Conservation (phyloP, 2,329 filamentous ascomycete species). For the Colletotrichum zoysiae region DNA sequence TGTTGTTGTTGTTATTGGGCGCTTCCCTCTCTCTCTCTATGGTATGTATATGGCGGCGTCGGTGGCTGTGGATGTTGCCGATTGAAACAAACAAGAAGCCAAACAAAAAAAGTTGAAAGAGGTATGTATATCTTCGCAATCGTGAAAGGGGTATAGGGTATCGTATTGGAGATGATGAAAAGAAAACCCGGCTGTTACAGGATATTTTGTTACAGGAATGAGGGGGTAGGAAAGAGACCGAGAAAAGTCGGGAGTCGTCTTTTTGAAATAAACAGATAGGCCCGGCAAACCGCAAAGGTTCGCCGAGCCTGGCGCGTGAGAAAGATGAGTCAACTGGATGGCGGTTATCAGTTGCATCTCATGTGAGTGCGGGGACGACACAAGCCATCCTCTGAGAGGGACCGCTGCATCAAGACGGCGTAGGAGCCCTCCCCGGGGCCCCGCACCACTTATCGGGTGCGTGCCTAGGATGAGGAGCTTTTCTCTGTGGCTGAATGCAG, state of each 20-base stretch:
- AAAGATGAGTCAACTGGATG: conserved; percentile 35
- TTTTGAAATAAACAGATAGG: conserved; percentile 18
- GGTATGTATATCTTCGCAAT: conserved; percentile 20
- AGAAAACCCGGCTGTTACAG: conserved; percentile 31
- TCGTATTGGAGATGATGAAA: conserved; percentile 20
- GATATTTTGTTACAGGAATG: conserved; percentile 28
- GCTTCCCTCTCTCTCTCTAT: background rate
- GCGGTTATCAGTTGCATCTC: conserved; percentile 29
- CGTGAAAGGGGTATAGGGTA: conserved; percentile 36
- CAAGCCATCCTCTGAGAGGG: background rate
- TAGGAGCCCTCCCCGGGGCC: background rate
- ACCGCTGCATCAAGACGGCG: background rate
- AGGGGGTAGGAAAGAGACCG: background rate
- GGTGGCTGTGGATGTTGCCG: background rate
- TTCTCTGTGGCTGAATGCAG: conserved; percentile 37
- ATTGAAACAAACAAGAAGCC: background rate
- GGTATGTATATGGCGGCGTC: background rate
- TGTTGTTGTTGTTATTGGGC: conserved; percentile 19
- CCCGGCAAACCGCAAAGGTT: conserved; percentile 9
- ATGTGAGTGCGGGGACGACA: conserved; percentile 20
- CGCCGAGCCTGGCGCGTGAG: conserved; percentile 12
- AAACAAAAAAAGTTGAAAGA: conserved; percentile 9
- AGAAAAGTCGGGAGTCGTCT: conserved; percentile 2
- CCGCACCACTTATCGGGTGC: conserved; percentile 28
- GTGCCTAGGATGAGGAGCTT: conserved; percentile 36